Conservation (phyloP, 768 basidiomycete species). For the Amyloporia xantha region DNA sequence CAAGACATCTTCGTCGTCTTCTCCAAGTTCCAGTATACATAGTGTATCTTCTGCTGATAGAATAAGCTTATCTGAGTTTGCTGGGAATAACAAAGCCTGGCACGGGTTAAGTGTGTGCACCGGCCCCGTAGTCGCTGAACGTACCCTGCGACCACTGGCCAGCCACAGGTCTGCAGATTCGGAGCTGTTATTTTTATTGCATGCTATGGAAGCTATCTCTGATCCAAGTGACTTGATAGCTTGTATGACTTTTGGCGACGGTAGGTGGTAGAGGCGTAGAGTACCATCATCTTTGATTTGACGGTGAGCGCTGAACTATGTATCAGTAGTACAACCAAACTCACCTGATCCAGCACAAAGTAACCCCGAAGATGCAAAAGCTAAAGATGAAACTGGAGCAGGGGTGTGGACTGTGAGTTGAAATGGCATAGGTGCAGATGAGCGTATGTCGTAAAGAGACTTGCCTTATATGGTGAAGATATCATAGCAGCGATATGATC, state of each 20-base stretch:
- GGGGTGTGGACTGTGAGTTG: conserved; percentile 32
- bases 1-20: conserved; percentile 48
- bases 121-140: conserved; percentile 11
- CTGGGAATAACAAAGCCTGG: conserved; percentile 35
- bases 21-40: conserved; percentile 38
- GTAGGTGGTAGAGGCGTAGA: conserved; percentile 57
- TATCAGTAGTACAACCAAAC: conserved; percentile 5
- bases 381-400: conserved; percentile 46
- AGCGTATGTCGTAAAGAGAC: not conserved
- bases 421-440: not conserved
- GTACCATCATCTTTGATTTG: conserved; percentile 54
- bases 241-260: conserved; percentile 52
- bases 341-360: conserved; percentile 61
- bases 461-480: not conserved
- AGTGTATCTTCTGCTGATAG: conserved; percentile 44
- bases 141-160: conserved; percentile 55
- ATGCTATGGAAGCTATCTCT: conserved; percentile 60
- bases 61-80: conserved; percentile 48
- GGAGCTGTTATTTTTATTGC: conserved; percentile 32
- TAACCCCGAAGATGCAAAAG: conserved; percentile 40
- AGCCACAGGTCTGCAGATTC: conserved; percentile 53
- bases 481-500: not conserved
- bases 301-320: not conserved
- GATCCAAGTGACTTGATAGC: conserved; percentile 50
- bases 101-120: no score